Conservation (phyloP, 805 yeast genomes). For the Groenewaldozyma tartarivorans region DNA sequence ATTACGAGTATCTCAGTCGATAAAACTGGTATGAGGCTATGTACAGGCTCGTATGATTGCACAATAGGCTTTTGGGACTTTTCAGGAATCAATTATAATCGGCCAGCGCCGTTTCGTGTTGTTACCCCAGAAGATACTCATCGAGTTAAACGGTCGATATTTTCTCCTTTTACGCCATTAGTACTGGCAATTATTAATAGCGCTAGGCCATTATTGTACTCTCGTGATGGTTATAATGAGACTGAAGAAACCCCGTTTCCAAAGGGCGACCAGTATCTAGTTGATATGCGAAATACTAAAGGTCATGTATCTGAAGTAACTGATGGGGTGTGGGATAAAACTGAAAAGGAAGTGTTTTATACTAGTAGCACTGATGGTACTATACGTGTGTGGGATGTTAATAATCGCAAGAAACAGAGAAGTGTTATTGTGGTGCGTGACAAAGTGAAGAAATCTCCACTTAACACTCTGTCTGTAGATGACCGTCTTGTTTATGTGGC, state of each 20-base stretch:
- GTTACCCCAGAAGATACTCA: slow-evolving; percentile 22
- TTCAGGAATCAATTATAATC: slow-evolving; percentile 23
- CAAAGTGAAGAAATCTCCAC: background rate
- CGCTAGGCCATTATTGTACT: slow-evolving; percentile 18
- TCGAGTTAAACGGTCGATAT: slow-evolving; percentile 16
- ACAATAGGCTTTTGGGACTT: slow-evolving; percentile 27
- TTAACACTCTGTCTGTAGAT: background rate
- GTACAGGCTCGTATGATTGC: slow-evolving; percentile 23
- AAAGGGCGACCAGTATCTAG: slow-evolving; percentile 29
- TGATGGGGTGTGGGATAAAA: slow-evolving; percentile 20
- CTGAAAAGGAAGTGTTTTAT: slow-evolving; percentile 13
- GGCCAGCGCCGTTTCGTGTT: slow-evolving; percentile 18
- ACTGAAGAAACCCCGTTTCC: slow-evolving; percentile 14
- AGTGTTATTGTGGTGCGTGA: slow-evolving; percentile 22
- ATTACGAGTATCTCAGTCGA: slow-evolving; percentile 22
- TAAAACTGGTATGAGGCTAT: slow-evolving; percentile 22
- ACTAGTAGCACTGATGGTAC: slow-evolving; percentile 27
- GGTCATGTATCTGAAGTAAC: slow-evolving; percentile 28
- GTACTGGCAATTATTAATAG: slow-evolving; percentile 20
- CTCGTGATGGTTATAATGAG: slow-evolving; percentile 22
- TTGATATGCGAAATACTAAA: slow-evolving; percentile 27
- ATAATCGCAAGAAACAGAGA: slow-evolving; percentile 17
- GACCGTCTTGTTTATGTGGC: background rate
- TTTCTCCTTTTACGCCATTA: slow-evolving; percentile 14
- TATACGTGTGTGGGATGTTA: slow-evolving; percentile 28